Conservation (phyloP, 345 rosid genomes). For the Balakata baccata region DNA sequence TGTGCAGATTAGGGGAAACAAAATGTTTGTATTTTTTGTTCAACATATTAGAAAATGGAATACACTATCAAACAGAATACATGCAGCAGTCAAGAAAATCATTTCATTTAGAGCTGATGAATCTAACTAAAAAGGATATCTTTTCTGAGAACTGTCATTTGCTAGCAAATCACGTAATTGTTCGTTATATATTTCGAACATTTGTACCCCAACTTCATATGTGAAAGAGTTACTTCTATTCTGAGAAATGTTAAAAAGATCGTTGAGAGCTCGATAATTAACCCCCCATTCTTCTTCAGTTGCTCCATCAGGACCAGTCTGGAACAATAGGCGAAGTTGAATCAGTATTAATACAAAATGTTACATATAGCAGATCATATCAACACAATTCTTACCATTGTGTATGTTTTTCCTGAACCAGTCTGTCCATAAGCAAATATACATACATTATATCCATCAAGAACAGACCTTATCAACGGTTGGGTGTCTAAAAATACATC, state of each 20-base stretch:
- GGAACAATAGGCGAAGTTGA: conserved; percentile 13
- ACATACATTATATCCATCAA: conserved; percentile 87
- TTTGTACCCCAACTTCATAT: conserved; percentile 72
- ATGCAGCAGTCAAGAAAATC: background rate
- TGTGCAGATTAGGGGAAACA: conserved; percentile 64
- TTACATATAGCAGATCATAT: background rate
- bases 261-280: conserved; percentile 76
- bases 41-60: background rate
- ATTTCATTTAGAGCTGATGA: background rate
- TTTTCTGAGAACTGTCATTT: conserved; percentile 52
- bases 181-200: conserved; percentile 93
- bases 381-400: conserved; percentile 53
- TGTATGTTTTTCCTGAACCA: conserved; percentile 40
- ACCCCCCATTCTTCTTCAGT: conserved; percentile 83
- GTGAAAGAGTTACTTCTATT: conserved; percentile 43
- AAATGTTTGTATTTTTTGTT: background rate
- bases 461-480: conserved; percentile 67
- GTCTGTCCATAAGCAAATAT: conserved; percentile 94
- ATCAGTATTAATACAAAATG: conserved; percentile 4
- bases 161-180: conserved; percentile 71
- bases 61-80: background rate
- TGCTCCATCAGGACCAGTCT: conserved; percentile 70
- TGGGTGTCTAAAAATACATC: conserved; percentile 72
- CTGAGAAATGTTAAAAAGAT: conserved; percentile 69
- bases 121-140: conserved; percentile 57